phyloP scores from a whole-genome alignment of 805 yeast genomes.

The Pichia paraexigua region DNA sequence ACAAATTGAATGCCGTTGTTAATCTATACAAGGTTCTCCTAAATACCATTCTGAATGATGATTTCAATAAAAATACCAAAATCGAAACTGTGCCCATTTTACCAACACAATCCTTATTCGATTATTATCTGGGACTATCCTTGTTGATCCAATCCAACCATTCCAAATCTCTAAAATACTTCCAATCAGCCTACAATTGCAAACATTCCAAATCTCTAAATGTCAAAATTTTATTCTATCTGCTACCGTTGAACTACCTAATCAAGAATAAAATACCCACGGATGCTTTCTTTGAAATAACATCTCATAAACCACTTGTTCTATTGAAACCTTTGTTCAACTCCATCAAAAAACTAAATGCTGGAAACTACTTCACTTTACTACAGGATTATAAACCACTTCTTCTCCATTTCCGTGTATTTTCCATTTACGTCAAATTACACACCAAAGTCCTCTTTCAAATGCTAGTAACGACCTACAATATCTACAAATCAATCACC shows the following conservation, averaged over 20 bases:
- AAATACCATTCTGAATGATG: constrained; percentile 1
- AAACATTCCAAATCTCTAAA: constrained; percentile 2
- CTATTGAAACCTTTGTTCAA: background rate
- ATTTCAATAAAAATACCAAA: background rate
- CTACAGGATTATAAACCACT: background rate
- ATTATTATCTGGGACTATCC: constrained; percentile 2
- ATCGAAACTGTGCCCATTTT: constrained; percentile 2
- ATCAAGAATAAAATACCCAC: background rate
- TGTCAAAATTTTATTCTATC: background rate
- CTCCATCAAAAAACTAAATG: background rate
- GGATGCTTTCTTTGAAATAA: background rate
- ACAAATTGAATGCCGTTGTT: constrained; percentile 1
- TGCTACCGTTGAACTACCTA: background rate
- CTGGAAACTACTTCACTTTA: background rate
- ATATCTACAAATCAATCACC: background rate
- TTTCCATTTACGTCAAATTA: constrained; percentile 1
- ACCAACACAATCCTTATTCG: constrained; percentile 2
- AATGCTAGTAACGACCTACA: background rate
- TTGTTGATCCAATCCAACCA: constrained; percentile 4
- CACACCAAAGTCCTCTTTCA: background rate
- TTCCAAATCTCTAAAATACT: background rate
- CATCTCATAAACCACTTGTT: background rate
- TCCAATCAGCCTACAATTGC: background rate
- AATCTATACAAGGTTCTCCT: constrained; percentile 6
- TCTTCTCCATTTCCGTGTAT: constrained; percentile 1